Conservation (phyloP, 805 yeast species). For the Isabelozyma heimii region DNA sequence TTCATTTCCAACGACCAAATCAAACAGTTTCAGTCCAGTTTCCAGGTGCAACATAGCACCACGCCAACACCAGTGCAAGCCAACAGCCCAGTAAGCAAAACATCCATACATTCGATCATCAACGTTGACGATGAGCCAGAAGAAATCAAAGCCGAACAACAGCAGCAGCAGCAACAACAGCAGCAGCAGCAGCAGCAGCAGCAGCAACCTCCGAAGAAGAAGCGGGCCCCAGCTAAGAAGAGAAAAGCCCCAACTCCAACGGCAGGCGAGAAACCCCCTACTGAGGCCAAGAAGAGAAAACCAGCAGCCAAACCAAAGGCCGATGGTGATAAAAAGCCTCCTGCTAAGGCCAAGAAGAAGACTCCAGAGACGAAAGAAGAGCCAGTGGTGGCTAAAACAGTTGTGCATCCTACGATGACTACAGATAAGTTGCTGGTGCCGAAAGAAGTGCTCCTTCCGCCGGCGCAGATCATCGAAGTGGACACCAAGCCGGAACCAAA, state of each 20-base stretch:
- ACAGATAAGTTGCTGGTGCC: conserved; percentile 11
- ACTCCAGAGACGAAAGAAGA: conserved; percentile 12
- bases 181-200: too few relatives aligned
- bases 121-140: conserved; percentile 32
- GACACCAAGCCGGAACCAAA: conserved; percentile 9
- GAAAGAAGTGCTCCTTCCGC: conserved; percentile 12
- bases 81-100: conserved; percentile 18
- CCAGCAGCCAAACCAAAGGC: conserved; percentile 9
- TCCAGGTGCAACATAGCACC: conserved; percentile 12
- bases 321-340: conserved; percentile 6
- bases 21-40: conserved; percentile 29
- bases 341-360: conserved; percentile 10
- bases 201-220: conserved; percentile 5
- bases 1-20: conserved; percentile 19
- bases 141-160: not conserved
- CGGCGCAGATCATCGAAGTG: conserved; percentile 16
- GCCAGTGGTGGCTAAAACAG: conserved; percentile 1
- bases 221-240: conserved; percentile 11
- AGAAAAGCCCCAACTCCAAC: conserved; percentile 4
- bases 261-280: not conserved
- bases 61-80: not conserved
- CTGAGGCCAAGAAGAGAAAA: conserved; percentile 6
- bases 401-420: conserved; percentile 13
- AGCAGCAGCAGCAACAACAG: too few relatives aligned
- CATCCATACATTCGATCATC: conserved; percentile 40